phyloP scores from a whole-genome alignment of 345 rosid species.

The Lepidium aucheri region DNA sequence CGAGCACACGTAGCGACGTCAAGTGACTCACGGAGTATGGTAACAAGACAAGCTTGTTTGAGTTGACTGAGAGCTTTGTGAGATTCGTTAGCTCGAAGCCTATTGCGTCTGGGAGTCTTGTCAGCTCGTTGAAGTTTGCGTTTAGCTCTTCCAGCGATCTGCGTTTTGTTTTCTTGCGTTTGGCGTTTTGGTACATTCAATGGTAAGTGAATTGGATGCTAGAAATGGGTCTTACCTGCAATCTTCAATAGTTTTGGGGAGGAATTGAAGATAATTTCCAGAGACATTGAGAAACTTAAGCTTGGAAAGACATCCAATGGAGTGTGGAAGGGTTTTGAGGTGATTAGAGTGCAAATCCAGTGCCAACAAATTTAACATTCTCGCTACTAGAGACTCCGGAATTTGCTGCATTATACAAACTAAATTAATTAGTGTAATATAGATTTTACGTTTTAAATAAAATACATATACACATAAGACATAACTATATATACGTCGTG shows the following conservation, averaged over 20 bases:
- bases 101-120: conserved; percentile 49
- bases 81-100: conserved; percentile 60
- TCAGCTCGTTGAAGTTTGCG: conserved; percentile 78
- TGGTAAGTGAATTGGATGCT: background rate
- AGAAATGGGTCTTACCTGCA: conserved; percentile 47
- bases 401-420: conserved; percentile 38
- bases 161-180: conserved; percentile 1
- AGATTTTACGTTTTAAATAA: too few relatives aligned
- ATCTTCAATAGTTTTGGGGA: conserved; percentile 67
- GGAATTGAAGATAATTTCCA: conserved; percentile 48
- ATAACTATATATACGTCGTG: too few relatives aligned
- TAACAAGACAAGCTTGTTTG: conserved; percentile 56
- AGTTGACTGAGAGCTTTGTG: conserved; percentile 56
- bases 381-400: conserved; percentile 76
- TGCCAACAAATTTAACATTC: conserved; percentile 60
- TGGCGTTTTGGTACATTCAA: background rate
- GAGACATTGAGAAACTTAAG: conserved; percentile 75
- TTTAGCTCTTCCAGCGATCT: conserved; percentile 76
- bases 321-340: conserved; percentile 43
- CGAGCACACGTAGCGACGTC: conserved; percentile 45
- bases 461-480: too few relatives aligned
- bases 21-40: conserved; percentile 59
- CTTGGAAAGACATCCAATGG: conserved; percentile 75
- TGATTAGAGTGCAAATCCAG: conserved; percentile 55
- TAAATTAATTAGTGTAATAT: background rate